These are phyloP conservation scores for Saccharomycopsis synnaedendra DNA, from an alignment of 805 yeast genomes.

Conservation along the genomic window DNA sequence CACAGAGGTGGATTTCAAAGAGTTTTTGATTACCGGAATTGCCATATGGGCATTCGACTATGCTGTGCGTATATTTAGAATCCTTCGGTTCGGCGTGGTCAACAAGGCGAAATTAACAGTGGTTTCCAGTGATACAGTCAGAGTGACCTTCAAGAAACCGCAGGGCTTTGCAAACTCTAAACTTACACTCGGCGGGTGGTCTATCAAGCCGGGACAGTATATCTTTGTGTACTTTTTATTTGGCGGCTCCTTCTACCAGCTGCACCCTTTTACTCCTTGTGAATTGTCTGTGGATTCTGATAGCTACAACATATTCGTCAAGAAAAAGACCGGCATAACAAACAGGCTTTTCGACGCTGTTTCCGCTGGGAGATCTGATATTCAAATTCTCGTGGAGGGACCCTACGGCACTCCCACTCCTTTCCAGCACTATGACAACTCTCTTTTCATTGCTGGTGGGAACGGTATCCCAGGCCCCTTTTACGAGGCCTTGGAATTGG, in stretches of 20 bases:
- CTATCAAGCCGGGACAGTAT: slow-evolving; percentile 42
- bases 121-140: slow-evolving; percentile 33
- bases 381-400: slow-evolving; percentile 40
- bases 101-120: slow-evolving; percentile 18
- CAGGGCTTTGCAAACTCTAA: slow-evolving; percentile 12
- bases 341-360: slow-evolving; percentile 26
- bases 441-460: slow-evolving; percentile 38
- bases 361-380: slow-evolving; percentile 22
- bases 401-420: slow-evolving; percentile 47
- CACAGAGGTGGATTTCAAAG: slow-evolving; percentile 36
- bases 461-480: slow-evolving; percentile 41
- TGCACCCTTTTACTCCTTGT: slow-evolving; percentile 62
- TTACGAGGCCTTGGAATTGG: slow-evolving; percentile 27
- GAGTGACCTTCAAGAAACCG: slow-evolving; percentile 32
- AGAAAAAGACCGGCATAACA: slow-evolving; percentile 48
- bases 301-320: slow-evolving; percentile 32
- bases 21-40: slow-evolving; percentile 40
- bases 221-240: slow-evolving; percentile 47
- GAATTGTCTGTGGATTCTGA: slow-evolving; percentile 28
- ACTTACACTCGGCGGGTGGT: slow-evolving; percentile 23
- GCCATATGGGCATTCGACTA: slow-evolving; percentile 69
- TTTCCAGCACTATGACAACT: slow-evolving; percentile 26
- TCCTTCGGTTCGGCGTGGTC: slow-evolving; percentile 43
- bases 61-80: slow-evolving; percentile 39
- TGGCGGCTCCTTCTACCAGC: slow-evolving; percentile 48